phyloP scores from a whole-genome alignment of 2,329 filamentous ascomycete species.

The Diaporthe aspalathi region DNA sequence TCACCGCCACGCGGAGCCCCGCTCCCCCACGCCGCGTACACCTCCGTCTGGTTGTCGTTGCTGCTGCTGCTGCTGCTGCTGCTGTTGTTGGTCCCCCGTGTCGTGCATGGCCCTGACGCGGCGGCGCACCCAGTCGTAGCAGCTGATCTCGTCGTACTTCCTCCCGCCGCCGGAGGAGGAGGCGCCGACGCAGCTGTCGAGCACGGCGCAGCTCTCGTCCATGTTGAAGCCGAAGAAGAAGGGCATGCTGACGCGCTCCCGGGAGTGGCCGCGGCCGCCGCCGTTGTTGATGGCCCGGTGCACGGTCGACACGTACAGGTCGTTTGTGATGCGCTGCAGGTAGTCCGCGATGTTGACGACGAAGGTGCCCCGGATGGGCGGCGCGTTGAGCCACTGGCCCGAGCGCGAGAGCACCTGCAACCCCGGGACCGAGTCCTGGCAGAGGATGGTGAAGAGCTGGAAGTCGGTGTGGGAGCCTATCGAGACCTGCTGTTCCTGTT shows the following conservation, averaged over 20 bases:
- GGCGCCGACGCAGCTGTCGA: constrained; percentile 50
- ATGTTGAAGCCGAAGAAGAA: constrained; percentile 59
- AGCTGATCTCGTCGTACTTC: constrained; percentile 54
- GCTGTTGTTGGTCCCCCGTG: no score
- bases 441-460: constrained; percentile 61
- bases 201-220: constrained; percentile 55
- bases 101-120: constrained; percentile 51
- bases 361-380: constrained; percentile 55
- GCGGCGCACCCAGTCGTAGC: constrained; percentile 53
- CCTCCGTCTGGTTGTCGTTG: no score
- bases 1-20: neutral
- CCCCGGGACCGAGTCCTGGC: constrained; percentile 56
- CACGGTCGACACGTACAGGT: constrained; percentile 60
- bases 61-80: no score
- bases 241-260: constrained; percentile 57
- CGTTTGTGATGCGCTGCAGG: constrained; percentile 63
- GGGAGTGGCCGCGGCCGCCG: no score
- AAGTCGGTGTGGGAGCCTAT: constrained; percentile 66
- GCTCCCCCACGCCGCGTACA: no score
- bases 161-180: constrained; percentile 45
- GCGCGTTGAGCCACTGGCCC: constrained; percentile 55
- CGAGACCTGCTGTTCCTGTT: constrained; percentile 47
- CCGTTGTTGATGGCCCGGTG: constrained; percentile 59
- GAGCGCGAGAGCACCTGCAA: constrained; percentile 56
- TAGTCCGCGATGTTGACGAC: constrained; percentile 66